A percentile compares a stretch with the other conserved stretches of the same genome.
phyloP scores from a whole-genome alignment of 768 basidiomycete species.

The Boletus reticuloceps region DNA sequence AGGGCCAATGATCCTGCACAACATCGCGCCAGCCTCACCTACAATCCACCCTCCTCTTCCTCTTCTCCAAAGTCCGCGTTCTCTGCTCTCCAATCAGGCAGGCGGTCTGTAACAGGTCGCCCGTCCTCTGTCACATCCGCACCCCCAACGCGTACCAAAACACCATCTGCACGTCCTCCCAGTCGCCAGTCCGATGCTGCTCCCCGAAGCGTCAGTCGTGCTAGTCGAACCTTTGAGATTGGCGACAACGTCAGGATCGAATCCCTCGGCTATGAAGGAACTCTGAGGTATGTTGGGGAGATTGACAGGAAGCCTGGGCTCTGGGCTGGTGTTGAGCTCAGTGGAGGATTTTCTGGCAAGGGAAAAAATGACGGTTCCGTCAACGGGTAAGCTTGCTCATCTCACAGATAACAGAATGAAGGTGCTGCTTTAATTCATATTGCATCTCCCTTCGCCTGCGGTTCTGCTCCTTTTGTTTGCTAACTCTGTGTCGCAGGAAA shows the following conservation, averaged over 20 bases:
- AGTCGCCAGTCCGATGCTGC: slow-evolving; percentile 68
- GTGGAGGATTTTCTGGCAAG: slow-evolving; percentile 80
- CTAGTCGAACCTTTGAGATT: slow-evolving; percentile 52
- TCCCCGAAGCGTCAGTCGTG: slow-evolving; percentile 44
- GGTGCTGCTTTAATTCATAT: not conserved
- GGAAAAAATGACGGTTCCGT: slow-evolving; percentile 96
- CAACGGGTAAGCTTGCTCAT: slow-evolving; percentile 61
- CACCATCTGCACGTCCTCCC: slow-evolving; percentile 54
- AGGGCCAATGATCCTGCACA: slow-evolving; percentile 77
- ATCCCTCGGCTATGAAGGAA: slow-evolving; percentile 85
- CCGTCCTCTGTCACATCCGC: slow-evolving; percentile 64
- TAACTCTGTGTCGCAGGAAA: slow-evolving; percentile 43
- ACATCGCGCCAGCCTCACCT: slow-evolving; percentile 49
- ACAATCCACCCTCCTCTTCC: slow-evolving; percentile 40
- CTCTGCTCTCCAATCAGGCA: slow-evolving; percentile 40
- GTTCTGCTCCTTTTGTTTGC: slow-evolving; percentile 1
- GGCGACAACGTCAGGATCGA: slow-evolving; percentile 87
- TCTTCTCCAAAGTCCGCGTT: slow-evolving; percentile 46
- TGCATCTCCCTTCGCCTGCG: not conserved
- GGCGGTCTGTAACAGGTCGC: slow-evolving; percentile 50
- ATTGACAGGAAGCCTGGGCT: slow-evolving; percentile 87
- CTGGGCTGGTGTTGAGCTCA: slow-evolving; percentile 93
- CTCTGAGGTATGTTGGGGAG: slow-evolving; percentile 73
- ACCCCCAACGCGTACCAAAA: slow-evolving; percentile 45
- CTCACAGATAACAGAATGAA: not conserved